Conservation (phyloP, 2,329 filamentous ascomycete genomes). For the Penicillium sp. region DNA sequence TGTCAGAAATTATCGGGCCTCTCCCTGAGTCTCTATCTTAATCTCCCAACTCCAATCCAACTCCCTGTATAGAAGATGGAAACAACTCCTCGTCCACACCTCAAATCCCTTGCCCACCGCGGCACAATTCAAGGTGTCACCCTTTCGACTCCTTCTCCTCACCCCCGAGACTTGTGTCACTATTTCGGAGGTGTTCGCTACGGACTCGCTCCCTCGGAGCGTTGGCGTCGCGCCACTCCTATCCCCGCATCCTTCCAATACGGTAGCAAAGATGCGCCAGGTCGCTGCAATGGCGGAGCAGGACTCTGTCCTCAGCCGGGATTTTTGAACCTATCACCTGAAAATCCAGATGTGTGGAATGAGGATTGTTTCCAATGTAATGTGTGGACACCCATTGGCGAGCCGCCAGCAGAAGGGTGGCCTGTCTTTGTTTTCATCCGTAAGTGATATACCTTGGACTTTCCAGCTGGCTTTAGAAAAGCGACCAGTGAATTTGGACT, state of each 20-base stretch:
- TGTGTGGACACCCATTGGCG: slow-evolving; percentile 55
- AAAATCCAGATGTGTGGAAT: slow-evolving; percentile 37
- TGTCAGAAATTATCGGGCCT: neutral
- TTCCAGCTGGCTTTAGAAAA: neutral
- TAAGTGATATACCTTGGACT: slow-evolving; percentile 30
- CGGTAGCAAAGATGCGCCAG: slow-evolving; percentile 51
- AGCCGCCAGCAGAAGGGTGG: slow-evolving; percentile 51
- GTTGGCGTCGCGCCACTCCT: slow-evolving; percentile 52
- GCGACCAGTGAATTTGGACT: no score
- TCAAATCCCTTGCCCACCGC: slow-evolving; percentile 35
- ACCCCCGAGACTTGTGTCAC: slow-evolving; percentile 44
- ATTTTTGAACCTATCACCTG: slow-evolving; percentile 26
- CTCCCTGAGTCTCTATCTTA: neutral
- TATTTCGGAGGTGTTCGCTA: slow-evolving; percentile 61
- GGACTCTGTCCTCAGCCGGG: slow-evolving; percentile 55
- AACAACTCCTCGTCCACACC: slow-evolving; percentile 21
- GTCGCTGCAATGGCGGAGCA: slow-evolving; percentile 41
- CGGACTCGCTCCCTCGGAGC: slow-evolving; percentile 52
- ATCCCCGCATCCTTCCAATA: slow-evolving; percentile 54
- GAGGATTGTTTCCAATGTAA: slow-evolving; percentile 61
- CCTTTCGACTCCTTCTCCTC: slow-evolving; percentile 35
- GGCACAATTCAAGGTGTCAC: slow-evolving; percentile 55
- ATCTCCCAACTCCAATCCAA: neutral
- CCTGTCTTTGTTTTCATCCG: slow-evolving; percentile 61
- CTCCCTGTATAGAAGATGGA: slow-evolving; percentile 21